These are phyloP conservation scores for Ascochyta viciae-villosae DNA, from an alignment of 2,329 filamentous ascomycete genomes.

Conservation along the genomic window DNA sequence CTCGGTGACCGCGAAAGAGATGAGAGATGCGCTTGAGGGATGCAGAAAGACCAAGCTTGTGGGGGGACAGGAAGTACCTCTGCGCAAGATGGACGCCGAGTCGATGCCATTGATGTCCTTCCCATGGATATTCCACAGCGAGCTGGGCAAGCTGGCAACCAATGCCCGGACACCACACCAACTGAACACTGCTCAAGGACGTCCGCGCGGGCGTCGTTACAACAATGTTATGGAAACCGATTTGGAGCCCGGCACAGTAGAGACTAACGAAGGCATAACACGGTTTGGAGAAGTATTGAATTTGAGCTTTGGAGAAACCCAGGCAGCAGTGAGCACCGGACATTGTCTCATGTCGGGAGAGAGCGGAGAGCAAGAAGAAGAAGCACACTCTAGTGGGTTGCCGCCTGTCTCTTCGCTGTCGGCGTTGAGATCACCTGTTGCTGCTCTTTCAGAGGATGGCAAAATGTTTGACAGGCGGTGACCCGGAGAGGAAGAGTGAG, in stretches of 20 bases:
- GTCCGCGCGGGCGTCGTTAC: neutral
- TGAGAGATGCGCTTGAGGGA: slow-evolving; percentile 65
- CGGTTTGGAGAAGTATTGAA: slow-evolving; percentile 47
- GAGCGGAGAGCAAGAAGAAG: neutral
- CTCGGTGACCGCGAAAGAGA: slow-evolving; percentile 75
- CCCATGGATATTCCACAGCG: slow-evolving; percentile 84
- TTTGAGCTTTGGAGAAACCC: slow-evolving; percentile 28
- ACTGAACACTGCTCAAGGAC: neutral
- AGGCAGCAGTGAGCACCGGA: neutral
- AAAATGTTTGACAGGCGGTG: neutral
- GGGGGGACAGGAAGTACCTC: slow-evolving; percentile 48
- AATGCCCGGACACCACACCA: slow-evolving; percentile 19
- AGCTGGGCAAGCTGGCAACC: slow-evolving; percentile 73
- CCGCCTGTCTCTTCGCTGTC: neutral
- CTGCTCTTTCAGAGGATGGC: neutral
- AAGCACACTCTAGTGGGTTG: neutral
- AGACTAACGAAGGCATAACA: slow-evolving; percentile 44
- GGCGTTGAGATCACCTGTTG: neutral
- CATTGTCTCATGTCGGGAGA: too few relatives aligned
- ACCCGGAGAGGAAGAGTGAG: neutral
- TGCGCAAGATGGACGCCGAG: slow-evolving; percentile 51
- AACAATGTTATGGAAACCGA: neutral
- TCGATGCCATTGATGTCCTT: slow-evolving; percentile 89
- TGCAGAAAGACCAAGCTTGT: slow-evolving; percentile 50
- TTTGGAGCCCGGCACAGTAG: slow-evolving; percentile 25